phyloP scores from a whole-genome alignment of 1,284 basidiomycete genomes.

The Trametes pubescens region DNA sequence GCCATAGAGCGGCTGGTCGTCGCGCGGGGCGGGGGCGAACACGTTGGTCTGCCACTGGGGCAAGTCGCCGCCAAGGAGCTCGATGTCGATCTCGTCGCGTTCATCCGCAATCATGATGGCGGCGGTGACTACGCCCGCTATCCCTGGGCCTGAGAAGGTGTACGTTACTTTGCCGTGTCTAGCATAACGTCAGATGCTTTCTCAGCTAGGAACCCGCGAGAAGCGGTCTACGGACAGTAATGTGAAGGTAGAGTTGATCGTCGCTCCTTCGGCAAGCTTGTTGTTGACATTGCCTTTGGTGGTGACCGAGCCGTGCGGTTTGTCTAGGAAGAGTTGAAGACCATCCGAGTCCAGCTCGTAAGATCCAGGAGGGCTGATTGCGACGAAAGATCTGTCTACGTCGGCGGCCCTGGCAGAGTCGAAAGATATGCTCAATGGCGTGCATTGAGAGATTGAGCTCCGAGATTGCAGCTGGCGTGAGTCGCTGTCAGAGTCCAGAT shows the following conservation, averaged over 20 bases:
- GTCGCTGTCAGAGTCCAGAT: background rate
- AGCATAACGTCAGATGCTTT: constrained; percentile 30
- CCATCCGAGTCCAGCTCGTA: constrained; percentile 42
- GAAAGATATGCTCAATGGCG: constrained; percentile 34
- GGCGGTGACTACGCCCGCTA: constrained; percentile 50
- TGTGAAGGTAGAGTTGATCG: constrained; percentile 53
- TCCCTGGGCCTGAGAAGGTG: constrained; percentile 43
- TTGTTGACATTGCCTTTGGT: constrained; percentile 48
- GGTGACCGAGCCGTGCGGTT: constrained; percentile 44
- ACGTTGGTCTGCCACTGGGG: constrained; percentile 56
- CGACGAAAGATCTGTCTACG: constrained; percentile 40
- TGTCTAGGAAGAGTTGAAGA: constrained; percentile 47
- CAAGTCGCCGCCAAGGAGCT: constrained; percentile 51
- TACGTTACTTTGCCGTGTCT: constrained; percentile 50
- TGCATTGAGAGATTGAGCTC: constrained; percentile 28
- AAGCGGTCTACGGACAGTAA: constrained; percentile 39
- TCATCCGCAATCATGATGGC: constrained; percentile 49
- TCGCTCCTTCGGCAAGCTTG: constrained; percentile 49
- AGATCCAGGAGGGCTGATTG: constrained; percentile 45
- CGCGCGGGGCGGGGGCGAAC: constrained; percentile 47
- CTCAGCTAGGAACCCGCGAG: background rate
- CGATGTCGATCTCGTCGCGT: constrained; percentile 56
- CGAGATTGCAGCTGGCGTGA: background rate
- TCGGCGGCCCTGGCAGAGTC: constrained; percentile 13
- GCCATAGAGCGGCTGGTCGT: constrained; percentile 48